phyloP scores from a whole-genome alignment of 192 early-diverging fungal genomes.

The Coemansia sp. region DNA sequence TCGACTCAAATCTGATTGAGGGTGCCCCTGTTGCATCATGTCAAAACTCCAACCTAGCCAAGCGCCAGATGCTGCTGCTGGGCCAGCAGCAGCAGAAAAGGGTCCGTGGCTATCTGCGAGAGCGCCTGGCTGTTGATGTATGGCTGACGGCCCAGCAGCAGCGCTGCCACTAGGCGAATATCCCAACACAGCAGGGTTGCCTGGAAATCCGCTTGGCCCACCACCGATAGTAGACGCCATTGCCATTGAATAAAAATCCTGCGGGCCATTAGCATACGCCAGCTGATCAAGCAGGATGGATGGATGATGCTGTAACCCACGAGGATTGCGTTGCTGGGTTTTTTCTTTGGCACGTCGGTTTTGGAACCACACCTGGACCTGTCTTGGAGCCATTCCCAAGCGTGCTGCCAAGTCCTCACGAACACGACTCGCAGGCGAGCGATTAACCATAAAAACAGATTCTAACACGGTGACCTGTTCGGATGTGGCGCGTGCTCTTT shows the following conservation, averaged over 20 bases:
- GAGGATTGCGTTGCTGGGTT: conserved; percentile 50
- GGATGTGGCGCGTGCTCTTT: conserved; percentile 70
- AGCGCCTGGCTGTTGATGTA: conserved; percentile 21
- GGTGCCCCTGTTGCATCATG: conserved; percentile 14
- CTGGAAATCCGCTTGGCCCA: conserved; percentile 9
- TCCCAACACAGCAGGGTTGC: conserved; percentile 12
- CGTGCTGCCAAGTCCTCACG: conserved; percentile 65
- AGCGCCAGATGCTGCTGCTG: conserved; percentile 15
- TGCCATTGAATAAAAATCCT: conserved; percentile 43
- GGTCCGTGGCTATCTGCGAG: conserved; percentile 28
- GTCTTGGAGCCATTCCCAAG: conserved; percentile 70
- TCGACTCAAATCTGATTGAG: not conserved
- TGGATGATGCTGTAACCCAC: conserved; percentile 30
- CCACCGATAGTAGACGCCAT: conserved; percentile 22
- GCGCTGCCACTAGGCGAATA: conserved; percentile 8
- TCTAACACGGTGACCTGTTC: conserved; percentile 72
- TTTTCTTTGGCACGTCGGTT: conserved; percentile 85
- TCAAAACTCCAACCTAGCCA: conserved; percentile 41
- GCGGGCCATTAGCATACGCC: conserved; percentile 21
- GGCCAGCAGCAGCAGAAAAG: conserved; percentile 13
- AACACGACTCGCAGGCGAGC: conserved; percentile 66
- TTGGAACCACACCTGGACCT: conserved; percentile 87
- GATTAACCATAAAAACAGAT: conserved; percentile 67
- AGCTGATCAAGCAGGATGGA: conserved; percentile 32
- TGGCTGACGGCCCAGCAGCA: not conserved